Conservation (phyloP, 2,329 filamentous ascomycete genomes). For the Aspergillus pseudoglaucus region DNA sequence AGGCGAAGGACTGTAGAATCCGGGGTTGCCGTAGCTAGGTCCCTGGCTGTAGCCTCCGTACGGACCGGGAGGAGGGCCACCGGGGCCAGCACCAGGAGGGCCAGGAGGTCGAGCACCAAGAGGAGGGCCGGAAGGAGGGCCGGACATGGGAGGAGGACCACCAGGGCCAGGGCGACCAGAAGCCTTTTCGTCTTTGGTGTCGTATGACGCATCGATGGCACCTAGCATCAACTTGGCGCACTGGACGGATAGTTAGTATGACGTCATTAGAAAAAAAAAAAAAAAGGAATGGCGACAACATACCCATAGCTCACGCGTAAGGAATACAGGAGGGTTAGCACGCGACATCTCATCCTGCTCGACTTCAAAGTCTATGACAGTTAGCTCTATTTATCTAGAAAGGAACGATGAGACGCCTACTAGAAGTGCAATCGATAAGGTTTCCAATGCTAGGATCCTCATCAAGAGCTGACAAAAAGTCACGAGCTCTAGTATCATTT, state of each 20-base stretch:
- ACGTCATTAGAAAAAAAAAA: no score
- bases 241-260: conserved; percentile 22
- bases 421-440: conserved; percentile 62
- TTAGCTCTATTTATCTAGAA: conserved; percentile 10
- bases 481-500: conserved; percentile 57
- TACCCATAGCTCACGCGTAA: conserved; percentile 60
- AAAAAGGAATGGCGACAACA: conserved; percentile 3
- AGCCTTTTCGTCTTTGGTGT: conserved; percentile 58
- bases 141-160: conserved; percentile 20
- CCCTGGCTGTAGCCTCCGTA: conserved; percentile 25
- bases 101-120: conserved; percentile 10
- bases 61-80: conserved; percentile 27
- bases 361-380: conserved; percentile 54
- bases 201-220: conserved; percentile 60
- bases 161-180: conserved; percentile 21
- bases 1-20: conserved; percentile 17
- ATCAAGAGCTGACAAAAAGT: conserved; percentile 60
- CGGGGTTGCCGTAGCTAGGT: conserved; percentile 12
- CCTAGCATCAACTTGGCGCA: conserved; percentile 62
- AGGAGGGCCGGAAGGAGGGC: conserved; percentile 12
- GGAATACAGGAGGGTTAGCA: conserved; percentile 54
- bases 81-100: conserved; percentile 14
- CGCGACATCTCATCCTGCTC: conserved; percentile 61
- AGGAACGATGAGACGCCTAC: conserved; percentile 39
- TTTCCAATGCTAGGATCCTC: conserved; percentile 55